These are phyloP conservation scores for Yarrowia porcina DNA, from an alignment of 805 yeast genomes.

Conservation along the genomic window DNA sequence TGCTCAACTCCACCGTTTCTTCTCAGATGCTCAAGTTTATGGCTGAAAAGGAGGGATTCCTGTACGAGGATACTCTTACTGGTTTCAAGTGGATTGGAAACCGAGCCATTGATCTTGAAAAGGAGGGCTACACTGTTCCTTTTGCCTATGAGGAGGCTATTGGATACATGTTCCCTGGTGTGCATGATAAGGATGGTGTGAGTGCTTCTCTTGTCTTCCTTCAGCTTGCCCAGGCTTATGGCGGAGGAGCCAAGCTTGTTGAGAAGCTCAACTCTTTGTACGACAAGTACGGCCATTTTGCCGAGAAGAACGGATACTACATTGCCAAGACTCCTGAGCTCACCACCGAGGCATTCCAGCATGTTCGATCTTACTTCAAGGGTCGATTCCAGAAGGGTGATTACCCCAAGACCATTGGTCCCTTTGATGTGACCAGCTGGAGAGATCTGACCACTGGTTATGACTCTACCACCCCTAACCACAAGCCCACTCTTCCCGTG, in stretches of 20 bases:
- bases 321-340: constrained; percentile 52
- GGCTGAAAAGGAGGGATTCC: constrained; percentile 60
- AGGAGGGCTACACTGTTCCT: constrained; percentile 65
- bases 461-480: constrained; percentile 62
- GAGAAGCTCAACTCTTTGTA: constrained; percentile 59
- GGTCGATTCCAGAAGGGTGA: constrained; percentile 28
- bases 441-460: constrained; percentile 81
- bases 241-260: constrained; percentile 41
- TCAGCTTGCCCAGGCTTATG: constrained; percentile 50
- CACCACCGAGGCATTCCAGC: constrained; percentile 54
- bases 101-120: constrained; percentile 68
- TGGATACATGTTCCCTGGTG: constrained; percentile 83
- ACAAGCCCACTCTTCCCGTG: constrained; percentile 62
- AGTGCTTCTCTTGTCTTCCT: constrained; percentile 73
- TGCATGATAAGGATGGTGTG: constrained; percentile 92
- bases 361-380: constrained; percentile 43
- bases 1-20: constrained; percentile 88
- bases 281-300: constrained; percentile 69
- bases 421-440: constrained; percentile 58
- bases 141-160: constrained; percentile 95
- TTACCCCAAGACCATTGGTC: constrained; percentile 54
- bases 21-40: constrained; percentile 72
- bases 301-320: constrained; percentile 86
- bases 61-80: constrained; percentile 77
- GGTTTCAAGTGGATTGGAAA: constrained; percentile 99